Conservation (phyloP, 2,329 filamentous ascomycete genomes). For the Pseudonectria buxi region DNA sequence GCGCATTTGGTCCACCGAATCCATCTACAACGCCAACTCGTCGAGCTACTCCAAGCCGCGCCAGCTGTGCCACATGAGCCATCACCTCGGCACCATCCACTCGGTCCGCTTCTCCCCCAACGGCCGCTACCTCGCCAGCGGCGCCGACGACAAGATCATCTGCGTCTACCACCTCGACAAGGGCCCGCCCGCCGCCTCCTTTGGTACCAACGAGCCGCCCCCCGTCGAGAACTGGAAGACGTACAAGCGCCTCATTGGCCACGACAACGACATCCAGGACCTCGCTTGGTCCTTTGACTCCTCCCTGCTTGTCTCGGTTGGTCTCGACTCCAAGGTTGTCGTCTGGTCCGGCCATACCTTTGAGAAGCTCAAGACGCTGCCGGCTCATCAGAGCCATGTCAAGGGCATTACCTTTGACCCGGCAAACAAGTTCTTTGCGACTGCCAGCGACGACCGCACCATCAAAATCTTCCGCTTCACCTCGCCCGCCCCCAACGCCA, state of each 20-base stretch:
- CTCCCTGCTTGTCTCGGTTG: slow-evolving; percentile 91
- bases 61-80: slow-evolving; percentile 96
- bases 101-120: slow-evolving; percentile 95
- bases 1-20: slow-evolving; percentile 94
- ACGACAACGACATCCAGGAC: slow-evolving; percentile 98
- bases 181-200: slow-evolving; percentile 70
- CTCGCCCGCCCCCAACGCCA: slow-evolving; percentile 82
- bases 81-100: slow-evolving; percentile 95
- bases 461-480: slow-evolving; percentile 97
- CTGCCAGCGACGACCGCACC: slow-evolving; percentile 90
- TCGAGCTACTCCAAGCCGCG: slow-evolving; percentile 68
- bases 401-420: slow-evolving; percentile 98
- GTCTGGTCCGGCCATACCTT: slow-evolving; percentile 98
- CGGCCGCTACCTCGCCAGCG: slow-evolving; percentile 89
- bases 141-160: slow-evolving; percentile 97
- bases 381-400: slow-evolving; percentile 93
- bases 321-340: slow-evolving; percentile 94
- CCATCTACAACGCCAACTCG: slow-evolving; percentile 75
- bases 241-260: slow-evolving; percentile 83
- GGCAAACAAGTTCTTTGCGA: slow-evolving; percentile 98
- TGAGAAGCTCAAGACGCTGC: slow-evolving; percentile 91
- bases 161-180: slow-evolving; percentile 91
- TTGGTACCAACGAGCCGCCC: slow-evolving; percentile 84
- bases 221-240: slow-evolving; percentile 98
- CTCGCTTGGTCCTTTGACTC: slow-evolving; percentile 95